These are phyloP conservation scores for Eucalyptus coolabah DNA, from an alignment of 345 rosid species.

Conservation along the genomic window DNA sequence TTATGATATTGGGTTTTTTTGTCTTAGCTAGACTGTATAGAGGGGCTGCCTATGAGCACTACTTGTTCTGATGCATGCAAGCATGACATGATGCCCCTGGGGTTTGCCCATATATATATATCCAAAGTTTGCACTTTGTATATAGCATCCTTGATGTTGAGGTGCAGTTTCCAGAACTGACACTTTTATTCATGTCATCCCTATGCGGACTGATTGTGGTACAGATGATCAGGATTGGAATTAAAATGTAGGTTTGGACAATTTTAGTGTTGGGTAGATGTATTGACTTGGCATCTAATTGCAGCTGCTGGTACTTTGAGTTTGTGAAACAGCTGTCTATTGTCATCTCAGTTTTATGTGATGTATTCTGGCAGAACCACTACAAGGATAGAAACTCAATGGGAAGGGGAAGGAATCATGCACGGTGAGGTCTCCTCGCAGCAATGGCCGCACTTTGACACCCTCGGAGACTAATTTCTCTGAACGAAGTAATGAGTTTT, in stretches of 20 bases:
- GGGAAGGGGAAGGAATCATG: conserved; percentile 43
- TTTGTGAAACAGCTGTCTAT: neutral
- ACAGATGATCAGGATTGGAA: neutral
- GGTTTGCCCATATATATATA: neutral
- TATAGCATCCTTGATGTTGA: neutral
- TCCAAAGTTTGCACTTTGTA: neutral
- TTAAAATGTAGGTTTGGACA: neutral
- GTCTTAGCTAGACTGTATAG: neutral
- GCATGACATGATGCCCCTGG: neutral
- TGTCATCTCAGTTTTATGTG: neutral
- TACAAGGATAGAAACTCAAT: conserved; percentile 41
- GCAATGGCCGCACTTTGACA: conserved; percentile 22
- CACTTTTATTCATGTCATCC: neutral
- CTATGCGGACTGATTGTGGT: neutral
- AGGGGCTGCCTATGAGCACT: neutral
- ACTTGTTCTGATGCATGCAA: neutral
- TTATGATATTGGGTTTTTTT: neutral
- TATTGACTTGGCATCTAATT: neutral
- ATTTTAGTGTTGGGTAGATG: neutral
- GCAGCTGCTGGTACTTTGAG: neutral
- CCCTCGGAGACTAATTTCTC: conserved; percentile 19
- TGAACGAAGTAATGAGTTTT: conserved; percentile 33
- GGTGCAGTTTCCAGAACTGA: neutral
- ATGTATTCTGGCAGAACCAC: conserved; percentile 54
- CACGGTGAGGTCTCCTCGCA: conserved; percentile 47